A percentile compares a stretch with the other conserved stretches of the same genome.
Conservation (phyloP, 129 eudicot genomes). For the Ambrosia artemisiifolia region DNA sequence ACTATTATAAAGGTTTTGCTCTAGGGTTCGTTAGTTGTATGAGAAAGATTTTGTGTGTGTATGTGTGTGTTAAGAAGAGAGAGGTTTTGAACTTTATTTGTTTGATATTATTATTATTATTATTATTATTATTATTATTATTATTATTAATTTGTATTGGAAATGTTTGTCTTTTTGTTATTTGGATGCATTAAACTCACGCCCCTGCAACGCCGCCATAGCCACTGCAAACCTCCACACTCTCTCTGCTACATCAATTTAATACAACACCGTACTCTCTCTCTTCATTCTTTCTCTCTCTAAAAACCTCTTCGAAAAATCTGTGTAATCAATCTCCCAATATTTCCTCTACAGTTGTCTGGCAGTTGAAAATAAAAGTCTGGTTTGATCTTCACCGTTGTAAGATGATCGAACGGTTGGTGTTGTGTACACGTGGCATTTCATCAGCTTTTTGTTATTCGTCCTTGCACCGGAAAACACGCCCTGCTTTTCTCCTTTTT, state of each 20-base stretch:
- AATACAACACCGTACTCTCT: slow-evolving; percentile 38
- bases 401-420: slow-evolving; percentile 44
- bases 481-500: slow-evolving; percentile 41
- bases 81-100: no score
- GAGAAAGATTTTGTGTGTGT: no score
- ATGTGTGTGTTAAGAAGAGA: slow-evolving; percentile 2
- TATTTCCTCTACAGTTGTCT: slow-evolving; percentile 63
- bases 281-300: neutral
- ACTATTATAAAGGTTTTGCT: neutral
- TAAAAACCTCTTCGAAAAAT: slow-evolving; percentile 12
- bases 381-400: slow-evolving; percentile 45
- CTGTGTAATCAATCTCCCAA: slow-evolving; percentile 37
- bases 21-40: slow-evolving; percentile 18
- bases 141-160: no score
- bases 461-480: slow-evolving; percentile 88
- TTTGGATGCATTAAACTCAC: slow-evolving; percentile 71
- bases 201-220: slow-evolving; percentile 94
- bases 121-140: no score
- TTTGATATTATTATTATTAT: no score
- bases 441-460: slow-evolving; percentile 62
- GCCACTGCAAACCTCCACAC: slow-evolving; percentile 36
- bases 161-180: slow-evolving; percentile 16
- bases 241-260: slow-evolving; percentile 53
- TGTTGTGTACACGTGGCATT: slow-evolving; percentile 51
- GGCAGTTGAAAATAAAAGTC: slow-evolving; percentile 44